phyloP scores from a whole-genome alignment of 2,329 filamentous ascomycete genomes.

The Ustulina deusta region DNA sequence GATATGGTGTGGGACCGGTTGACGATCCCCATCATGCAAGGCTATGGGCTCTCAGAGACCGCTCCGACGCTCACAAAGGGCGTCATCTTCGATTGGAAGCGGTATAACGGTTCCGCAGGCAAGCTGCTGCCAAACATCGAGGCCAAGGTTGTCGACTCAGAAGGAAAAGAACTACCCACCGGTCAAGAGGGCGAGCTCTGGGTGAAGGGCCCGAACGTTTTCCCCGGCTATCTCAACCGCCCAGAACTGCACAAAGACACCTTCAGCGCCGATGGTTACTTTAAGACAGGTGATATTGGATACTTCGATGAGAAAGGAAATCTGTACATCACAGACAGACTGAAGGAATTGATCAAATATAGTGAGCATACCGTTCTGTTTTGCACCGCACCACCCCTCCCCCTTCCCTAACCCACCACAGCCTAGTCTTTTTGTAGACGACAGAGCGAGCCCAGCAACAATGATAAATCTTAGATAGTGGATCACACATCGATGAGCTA shows the following conservation, averaged over 20 bases:
- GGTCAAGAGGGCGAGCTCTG: constrained; percentile 79
- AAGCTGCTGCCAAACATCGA: constrained; percentile 81
- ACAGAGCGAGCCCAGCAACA: not conserved
- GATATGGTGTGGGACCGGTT: constrained; percentile 79
- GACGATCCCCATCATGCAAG: constrained; percentile 87
- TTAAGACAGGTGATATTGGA: constrained; percentile 90
- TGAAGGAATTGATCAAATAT: constrained; percentile 76
- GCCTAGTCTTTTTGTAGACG: not conserved
- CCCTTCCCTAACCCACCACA: constrained; percentile 34
- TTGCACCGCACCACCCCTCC: constrained; percentile 42
- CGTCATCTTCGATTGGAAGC: constrained; percentile 79
- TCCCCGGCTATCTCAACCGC: constrained; percentile 82
- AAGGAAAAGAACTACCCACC: constrained; percentile 66
- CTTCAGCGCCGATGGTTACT: constrained; percentile 82
- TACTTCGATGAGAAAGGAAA: constrained; percentile 81
- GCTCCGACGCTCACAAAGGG: constrained; percentile 82
- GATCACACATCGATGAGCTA: constrained; percentile 1
- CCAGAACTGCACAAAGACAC: constrained; percentile 76
- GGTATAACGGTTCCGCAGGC: constrained; percentile 81
- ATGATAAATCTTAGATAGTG: not conserved
- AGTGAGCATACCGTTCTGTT: constrained; percentile 56
- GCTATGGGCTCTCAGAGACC: constrained; percentile 90
- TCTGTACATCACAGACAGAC: constrained; percentile 89
- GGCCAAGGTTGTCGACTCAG: constrained; percentile 80
- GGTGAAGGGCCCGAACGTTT: constrained; percentile 83